Evolutionary conservation across 352 stramenopile genomes (phyloP).

Genomic region (Phytophthora rubi): DNA sequence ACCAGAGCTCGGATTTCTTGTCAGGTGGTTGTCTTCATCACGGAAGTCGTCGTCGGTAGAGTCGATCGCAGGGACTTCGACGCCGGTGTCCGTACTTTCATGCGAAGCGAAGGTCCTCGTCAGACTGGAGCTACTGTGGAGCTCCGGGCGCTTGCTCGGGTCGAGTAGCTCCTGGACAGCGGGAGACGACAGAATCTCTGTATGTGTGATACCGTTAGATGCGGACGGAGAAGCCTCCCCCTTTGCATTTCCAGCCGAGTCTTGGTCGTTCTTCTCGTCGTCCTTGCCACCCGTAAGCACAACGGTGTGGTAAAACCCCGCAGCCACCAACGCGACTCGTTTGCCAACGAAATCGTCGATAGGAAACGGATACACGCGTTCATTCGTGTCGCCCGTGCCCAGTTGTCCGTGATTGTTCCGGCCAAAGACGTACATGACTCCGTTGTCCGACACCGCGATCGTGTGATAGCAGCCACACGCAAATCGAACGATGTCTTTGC

Average conservation of each 20-base stretch:
- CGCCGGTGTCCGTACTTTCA: not conserved
- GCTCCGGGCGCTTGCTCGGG: conserved; percentile 1
- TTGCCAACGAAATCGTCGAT: conserved; percentile 93
- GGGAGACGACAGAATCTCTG: conserved; percentile 20
- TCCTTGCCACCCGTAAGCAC: conserved; percentile 87
- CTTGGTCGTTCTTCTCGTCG: conserved; percentile 48
- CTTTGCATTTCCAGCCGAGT: conserved; percentile 10
- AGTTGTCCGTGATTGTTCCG: conserved; percentile 95
- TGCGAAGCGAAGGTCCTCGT: not conserved
- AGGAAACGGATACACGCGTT: conserved; percentile 84
- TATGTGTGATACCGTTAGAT: conserved; percentile 17
- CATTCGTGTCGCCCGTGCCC: conserved; percentile 89
- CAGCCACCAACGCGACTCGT: conserved; percentile 85
- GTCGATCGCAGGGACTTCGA: conserved; percentile 37
- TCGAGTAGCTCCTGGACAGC: conserved; percentile 30
- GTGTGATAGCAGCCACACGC: conserved; percentile 94
- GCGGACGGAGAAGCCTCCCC: conserved; percentile 6
- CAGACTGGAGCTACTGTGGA: not conserved
- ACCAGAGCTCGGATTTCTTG: not conserved
- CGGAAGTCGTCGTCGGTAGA: conserved; percentile 47
- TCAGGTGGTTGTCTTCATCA: conserved; percentile 46
- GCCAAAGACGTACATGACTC: conserved; percentile 93
- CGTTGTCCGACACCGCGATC: conserved; percentile 87
- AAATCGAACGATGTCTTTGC: conserved; percentile 86
- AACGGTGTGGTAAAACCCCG: conserved; percentile 94